Percentiles rank a stretch among this genome's conserved stretches.
phyloP scores from a whole-genome alignment of 2,329 filamentous ascomycete genomes.

The Dactylella cylindrospora region DNA sequence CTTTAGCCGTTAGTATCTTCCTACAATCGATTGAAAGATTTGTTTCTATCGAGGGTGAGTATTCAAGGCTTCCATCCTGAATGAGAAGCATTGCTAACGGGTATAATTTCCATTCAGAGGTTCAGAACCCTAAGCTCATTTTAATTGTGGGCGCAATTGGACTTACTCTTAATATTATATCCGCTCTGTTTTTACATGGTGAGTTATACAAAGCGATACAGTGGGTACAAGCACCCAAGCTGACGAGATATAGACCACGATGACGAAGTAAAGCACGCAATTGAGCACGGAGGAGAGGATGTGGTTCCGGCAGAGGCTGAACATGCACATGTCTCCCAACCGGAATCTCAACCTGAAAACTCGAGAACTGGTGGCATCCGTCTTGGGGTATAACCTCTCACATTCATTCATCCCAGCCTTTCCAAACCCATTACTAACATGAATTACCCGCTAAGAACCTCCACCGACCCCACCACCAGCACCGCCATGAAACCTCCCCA shows the following conservation, averaged over 20 bases:
- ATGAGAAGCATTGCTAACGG: not conserved
- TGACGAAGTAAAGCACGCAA: slow-evolving; percentile 50
- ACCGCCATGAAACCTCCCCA: slow-evolving; percentile 55
- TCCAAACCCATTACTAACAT: not conserved
- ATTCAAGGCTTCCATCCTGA: not conserved
- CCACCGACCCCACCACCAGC: slow-evolving; percentile 55
- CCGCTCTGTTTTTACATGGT: slow-evolving; percentile 67
- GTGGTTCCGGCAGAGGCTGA: slow-evolving; percentile 20
- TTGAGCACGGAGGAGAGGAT: slow-evolving; percentile 30
- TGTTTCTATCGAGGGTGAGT: slow-evolving; percentile 59
- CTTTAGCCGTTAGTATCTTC: slow-evolving; percentile 70
- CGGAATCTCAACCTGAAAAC: no score
- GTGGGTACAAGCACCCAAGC: not conserved
- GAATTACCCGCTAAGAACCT: slow-evolving; percentile 2
- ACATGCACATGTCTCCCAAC: no score
- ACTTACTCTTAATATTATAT: slow-evolving; percentile 67
- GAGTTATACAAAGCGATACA: slow-evolving; percentile 50
- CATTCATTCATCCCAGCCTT: not conserved
- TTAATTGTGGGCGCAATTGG: slow-evolving; percentile 70
- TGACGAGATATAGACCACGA: slow-evolving; percentile 50
- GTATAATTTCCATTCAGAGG: slow-evolving; percentile 53
- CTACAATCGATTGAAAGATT: slow-evolving; percentile 74
- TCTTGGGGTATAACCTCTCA: slow-evolving; percentile 17
- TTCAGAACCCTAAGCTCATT: slow-evolving; percentile 67
- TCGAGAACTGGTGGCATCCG: slow-evolving; percentile 5